phyloP scores from a whole-genome alignment of 164 flowering plant genomes.

The Vitis amurensis region DNA sequence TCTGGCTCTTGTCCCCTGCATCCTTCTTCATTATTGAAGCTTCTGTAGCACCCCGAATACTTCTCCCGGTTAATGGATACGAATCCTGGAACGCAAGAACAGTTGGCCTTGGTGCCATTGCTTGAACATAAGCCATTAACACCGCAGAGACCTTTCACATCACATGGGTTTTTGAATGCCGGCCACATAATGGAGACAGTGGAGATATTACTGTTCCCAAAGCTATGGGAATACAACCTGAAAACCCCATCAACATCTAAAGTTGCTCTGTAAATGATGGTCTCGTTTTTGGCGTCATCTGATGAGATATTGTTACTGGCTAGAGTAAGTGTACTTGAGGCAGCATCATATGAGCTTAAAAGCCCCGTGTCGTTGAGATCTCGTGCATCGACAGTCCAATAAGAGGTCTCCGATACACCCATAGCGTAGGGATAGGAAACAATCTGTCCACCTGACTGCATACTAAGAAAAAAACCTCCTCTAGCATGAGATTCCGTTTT shows the following conservation, averaged over 20 bases:
- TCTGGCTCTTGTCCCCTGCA: not conserved
- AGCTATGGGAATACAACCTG: not conserved
- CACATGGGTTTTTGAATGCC: not conserved
- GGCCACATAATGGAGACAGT: not conserved
- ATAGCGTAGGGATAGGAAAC: too few species aligned
- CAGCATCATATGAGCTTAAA: too few species aligned
- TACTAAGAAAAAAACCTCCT: not conserved
- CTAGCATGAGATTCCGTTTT: not conserved
- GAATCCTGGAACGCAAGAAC: conserved; percentile 14
- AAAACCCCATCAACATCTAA: conserved; percentile 10
- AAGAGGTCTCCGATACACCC: too few species aligned
- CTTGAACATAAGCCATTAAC: conserved; percentile 8
- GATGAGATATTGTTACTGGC: too few species aligned
- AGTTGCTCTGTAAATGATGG: conserved; percentile 2
- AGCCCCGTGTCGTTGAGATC: too few species aligned
- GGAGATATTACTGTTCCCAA: not conserved
- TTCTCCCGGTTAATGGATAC: not conserved
- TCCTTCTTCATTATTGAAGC: conserved; percentile 5
- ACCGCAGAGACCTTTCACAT: conserved; percentile 18
- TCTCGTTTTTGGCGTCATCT: too few species aligned
- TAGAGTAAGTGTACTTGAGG: too few species aligned
- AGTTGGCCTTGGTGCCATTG: not conserved
- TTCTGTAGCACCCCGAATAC: conserved; percentile 2
- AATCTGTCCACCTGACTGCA: not conserved
- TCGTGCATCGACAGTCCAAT: too few species aligned